Evolutionary conservation across 2,329 filamentous ascomycete genomes (phyloP), one percentile per base, ranked within the genome.

Genomic region (Myriosclerotinia scirpicola): DNA sequence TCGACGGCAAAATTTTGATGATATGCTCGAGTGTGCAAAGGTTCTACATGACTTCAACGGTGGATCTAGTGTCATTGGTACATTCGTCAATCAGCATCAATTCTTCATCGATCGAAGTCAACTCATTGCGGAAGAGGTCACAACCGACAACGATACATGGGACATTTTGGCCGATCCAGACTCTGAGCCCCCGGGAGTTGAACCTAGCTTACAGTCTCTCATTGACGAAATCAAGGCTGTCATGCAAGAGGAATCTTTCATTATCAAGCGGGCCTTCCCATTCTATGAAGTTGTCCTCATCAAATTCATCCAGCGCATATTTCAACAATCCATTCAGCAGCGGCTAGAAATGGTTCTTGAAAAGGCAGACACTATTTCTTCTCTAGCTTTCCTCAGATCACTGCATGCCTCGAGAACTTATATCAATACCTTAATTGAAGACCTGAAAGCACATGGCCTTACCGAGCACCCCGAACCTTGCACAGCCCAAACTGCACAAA

Each of bases 81-180:
- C 94, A 14, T 99, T 98, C 78, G 94, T 99, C 75, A 99, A 99
- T 76, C 95, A 99, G 78, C 96, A 99, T 79, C 93, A 97, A 75
- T 99, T 99, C 83, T 99, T 99, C 80, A 97, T 99, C 75, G 95
- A 98, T 76, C 85, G 93, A 36, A 95, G 93, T 72, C 94, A 98
- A 77, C 82, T 99, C 67, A 89, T 97, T 60, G 85, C 86, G 15
- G 91, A 95, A 73, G 85, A 81, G n/a, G 83, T 86, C 59, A 84
- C 71, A 14, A 75, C 75, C 30, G 76, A 77, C 67, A 76, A 84
- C 67, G 86, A 92, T 69, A 89, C 87, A 2, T 97, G 94, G 93
- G 94, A 98, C 67, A 89, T 90, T 72, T 83, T 99, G 63, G 94
- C 96, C 56, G 95, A 99, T 75, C 96, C 96, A 0, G 95, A 99